A percentile compares a stretch with the other conserved stretches of the same genome.
Evolutionary conservation across 768 basidiomycete species (phyloP).

Genomic region (Paxillus rubicundulus): DNA sequence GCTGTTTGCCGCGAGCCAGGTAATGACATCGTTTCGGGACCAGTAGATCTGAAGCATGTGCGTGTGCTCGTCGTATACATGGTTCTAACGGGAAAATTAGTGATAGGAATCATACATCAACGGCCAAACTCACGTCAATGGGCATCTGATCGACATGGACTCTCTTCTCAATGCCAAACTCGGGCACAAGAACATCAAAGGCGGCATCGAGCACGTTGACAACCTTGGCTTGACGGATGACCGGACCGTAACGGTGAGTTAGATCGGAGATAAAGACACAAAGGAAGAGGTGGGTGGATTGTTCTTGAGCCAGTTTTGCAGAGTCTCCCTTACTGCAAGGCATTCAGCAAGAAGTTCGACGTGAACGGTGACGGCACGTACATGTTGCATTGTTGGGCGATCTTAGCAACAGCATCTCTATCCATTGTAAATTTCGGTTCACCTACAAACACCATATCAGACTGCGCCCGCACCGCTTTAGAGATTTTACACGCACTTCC

Average conservation of each 20-base stretch:
- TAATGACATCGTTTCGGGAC: constrained; percentile 92
- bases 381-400: constrained; percentile 98
- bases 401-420: constrained; percentile 94
- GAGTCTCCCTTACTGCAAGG: constrained; percentile 80
- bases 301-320: constrained; percentile 89
- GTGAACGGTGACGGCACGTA: constrained; percentile 36
- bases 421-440: constrained; percentile 96
- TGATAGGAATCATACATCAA: neutral
- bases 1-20: constrained; percentile 91
- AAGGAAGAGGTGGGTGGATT: constrained; percentile 92
- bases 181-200: constrained; percentile 93
- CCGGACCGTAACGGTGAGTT: constrained; percentile 92
- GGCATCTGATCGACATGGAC: constrained; percentile 99
- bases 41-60: constrained; percentile 94
- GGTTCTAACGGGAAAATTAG: constrained; percentile 58
- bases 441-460: constrained; percentile 27
- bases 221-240: constrained; percentile 92
- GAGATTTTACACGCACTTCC: constrained; percentile 45
- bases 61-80: constrained; percentile 93
- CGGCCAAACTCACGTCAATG: constrained; percentile 66
- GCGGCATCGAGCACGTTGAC: constrained; percentile 96
- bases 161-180: constrained; percentile 98
- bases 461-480: neutral
- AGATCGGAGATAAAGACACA: constrained; percentile 94
- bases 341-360: constrained; percentile 4